Conservation (phyloP, 2,329 filamentous ascomycete genomes). For the Neofusicoccum kwambonambiense region DNA sequence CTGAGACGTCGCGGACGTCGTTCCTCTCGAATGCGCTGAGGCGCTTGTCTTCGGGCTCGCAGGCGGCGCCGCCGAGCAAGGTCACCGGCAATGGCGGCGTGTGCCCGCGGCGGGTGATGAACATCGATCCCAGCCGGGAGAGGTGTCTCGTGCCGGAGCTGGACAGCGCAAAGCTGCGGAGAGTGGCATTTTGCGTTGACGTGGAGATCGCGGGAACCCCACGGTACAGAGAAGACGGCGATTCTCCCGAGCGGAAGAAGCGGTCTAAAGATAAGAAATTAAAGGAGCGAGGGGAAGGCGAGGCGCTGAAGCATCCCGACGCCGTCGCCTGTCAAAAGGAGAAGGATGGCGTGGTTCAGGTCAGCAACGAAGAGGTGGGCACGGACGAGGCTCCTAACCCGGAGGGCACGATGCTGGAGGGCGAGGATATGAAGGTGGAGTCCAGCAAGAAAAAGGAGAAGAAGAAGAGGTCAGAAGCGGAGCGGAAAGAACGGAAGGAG, state of each 20-base stretch:
- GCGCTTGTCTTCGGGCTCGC: slow-evolving; percentile 65
- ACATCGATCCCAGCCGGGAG: slow-evolving; percentile 77
- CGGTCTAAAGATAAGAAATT: slow-evolving; percentile 56
- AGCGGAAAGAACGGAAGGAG: slow-evolving; percentile 88
- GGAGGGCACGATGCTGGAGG: slow-evolving; percentile 33
- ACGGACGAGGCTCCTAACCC: slow-evolving; percentile 44
- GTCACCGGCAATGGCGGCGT: slow-evolving; percentile 60
- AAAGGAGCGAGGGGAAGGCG: slow-evolving; percentile 70
- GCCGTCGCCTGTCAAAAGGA: slow-evolving; percentile 56
- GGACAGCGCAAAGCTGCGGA: slow-evolving; percentile 74
- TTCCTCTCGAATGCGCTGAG: slow-evolving; percentile 81
- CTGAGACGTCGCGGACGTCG: slow-evolving; percentile 66
- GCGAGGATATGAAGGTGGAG: slow-evolving; percentile 31
- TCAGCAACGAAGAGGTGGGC: slow-evolving; percentile 39
- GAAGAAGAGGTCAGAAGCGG: slow-evolving; percentile 92
- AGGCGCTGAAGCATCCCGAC: slow-evolving; percentile 68
- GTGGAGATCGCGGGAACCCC: slow-evolving; percentile 93
- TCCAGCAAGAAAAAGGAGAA: slow-evolving; percentile 82
- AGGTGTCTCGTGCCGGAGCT: slow-evolving; percentile 78
- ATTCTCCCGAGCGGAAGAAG: slow-evolving; percentile 47
- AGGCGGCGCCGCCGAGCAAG: slow-evolving; percentile 26
- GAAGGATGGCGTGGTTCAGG: slow-evolving; percentile 42
- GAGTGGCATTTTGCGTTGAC: slow-evolving; percentile 94
- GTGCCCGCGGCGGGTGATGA: slow-evolving; percentile 78
- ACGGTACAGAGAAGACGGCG: slow-evolving; percentile 65